Evolutionary conservation across 192 early-diverging fungal species (phyloP).

Genomic region (Chytriomyces sp.): DNA sequence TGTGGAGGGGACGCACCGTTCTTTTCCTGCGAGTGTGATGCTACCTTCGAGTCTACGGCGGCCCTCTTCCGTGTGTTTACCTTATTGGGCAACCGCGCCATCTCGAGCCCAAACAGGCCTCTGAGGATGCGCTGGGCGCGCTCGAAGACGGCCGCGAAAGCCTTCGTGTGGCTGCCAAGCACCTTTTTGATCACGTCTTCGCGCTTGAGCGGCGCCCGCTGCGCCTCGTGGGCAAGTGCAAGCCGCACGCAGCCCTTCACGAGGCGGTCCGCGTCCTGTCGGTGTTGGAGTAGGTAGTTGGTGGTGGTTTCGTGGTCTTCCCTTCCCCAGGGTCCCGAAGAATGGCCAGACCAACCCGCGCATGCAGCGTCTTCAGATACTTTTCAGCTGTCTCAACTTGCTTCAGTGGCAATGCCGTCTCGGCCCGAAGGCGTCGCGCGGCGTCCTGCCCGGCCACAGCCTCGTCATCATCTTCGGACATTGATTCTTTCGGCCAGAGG

Average conservation of each 20-base stretch:
- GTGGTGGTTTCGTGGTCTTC: neutral
- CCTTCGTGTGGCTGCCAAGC: neutral
- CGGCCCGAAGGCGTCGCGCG: no score
- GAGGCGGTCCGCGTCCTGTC: conserved; percentile 14
- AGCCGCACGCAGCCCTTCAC: conserved; percentile 24
- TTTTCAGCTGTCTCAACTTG: neutral
- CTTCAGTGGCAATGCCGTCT: neutral
- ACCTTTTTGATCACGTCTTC: conserved; percentile 26
- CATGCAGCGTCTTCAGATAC: neutral
- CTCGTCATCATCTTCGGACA: neutral
- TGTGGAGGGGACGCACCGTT: neutral
- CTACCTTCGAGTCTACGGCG: neutral
- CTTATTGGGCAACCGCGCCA: conserved; percentile 16
- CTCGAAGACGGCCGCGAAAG: conserved; percentile 12
- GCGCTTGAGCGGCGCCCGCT: neutral
- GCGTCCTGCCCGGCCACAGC: no score
- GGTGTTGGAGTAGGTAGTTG: neutral
- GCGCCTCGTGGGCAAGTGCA: conserved; percentile 4
- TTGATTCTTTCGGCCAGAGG: no score
- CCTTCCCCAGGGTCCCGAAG: neutral
- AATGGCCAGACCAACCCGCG: neutral
- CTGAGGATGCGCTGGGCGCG: conserved; percentile 18
- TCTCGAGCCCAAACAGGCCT: conserved; percentile 12
- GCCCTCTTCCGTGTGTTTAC: neutral
- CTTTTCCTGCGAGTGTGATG: neutral